These are phyloP conservation scores for Fusarium sp. DNA, from an alignment of 2,329 filamentous ascomycete genomes.

Conservation along the genomic window DNA sequence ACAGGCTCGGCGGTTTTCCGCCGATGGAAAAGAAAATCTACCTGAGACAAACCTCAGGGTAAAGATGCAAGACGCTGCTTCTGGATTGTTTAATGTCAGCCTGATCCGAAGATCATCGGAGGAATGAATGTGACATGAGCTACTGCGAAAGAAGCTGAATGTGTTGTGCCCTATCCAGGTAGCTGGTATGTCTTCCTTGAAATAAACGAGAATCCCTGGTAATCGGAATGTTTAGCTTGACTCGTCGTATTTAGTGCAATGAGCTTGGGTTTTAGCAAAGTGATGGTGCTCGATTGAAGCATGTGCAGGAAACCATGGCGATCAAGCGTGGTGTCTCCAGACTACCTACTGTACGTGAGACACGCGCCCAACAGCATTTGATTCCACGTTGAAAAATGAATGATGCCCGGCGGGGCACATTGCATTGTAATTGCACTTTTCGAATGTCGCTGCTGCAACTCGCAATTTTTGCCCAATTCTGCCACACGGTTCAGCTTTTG, in stretches of 20 bases:
- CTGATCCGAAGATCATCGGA: neutral
- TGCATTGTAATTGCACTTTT: neutral
- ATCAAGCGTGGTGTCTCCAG: neutral
- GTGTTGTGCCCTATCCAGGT: neutral
- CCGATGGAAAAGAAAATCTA: neutral
- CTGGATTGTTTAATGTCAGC: neutral
- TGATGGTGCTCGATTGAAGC: neutral
- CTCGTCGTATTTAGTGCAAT: neutral
- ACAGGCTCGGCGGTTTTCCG: neutral
- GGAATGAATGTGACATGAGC: neutral
- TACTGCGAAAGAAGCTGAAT: neutral
- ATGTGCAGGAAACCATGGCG: neutral
- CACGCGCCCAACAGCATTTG: neutral
- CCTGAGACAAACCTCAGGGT: neutral
- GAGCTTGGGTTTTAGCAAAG: neutral
- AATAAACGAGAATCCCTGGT: neutral
- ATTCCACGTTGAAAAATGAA: neutral
- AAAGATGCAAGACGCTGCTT: slow-evolving; percentile 1
- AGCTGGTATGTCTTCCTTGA: neutral
- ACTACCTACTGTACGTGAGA: neutral
- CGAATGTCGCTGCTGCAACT: neutral
- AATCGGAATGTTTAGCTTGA: neutral
- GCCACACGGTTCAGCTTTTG: neutral
- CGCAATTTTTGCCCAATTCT: neutral
- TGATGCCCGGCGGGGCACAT: neutral